Evolutionary conservation across 371 early-diverging fungal species (phyloP).

Genomic region (Haplosporangium sp.): DNA sequence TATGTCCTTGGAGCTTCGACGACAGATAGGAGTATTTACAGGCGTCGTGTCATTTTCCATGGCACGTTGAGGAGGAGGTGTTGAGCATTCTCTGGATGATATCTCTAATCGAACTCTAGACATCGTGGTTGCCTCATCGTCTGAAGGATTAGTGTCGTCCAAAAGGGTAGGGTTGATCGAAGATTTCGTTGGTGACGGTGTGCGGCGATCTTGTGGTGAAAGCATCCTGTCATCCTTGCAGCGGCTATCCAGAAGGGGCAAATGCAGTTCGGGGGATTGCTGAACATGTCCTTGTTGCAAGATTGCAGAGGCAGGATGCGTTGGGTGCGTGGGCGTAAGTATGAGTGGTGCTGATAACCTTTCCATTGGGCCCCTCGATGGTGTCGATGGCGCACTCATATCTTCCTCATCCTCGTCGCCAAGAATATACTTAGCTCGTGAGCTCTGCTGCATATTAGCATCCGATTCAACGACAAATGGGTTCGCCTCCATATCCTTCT

Average conservation of each 20-base stretch:
- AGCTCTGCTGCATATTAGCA: neutral
- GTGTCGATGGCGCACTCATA: conserved; percentile 6
- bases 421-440: neutral
- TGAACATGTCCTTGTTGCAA: neutral
- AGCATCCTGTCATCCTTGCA: neutral
- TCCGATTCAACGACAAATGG: too few relatives aligned
- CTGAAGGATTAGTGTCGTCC: conserved; percentile 6
- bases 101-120: neutral
- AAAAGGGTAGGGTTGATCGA: neutral
- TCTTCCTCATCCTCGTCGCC: conserved; percentile 8
- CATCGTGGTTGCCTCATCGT: neutral
- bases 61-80: neutral
- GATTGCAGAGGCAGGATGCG: neutral
- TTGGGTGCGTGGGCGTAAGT: neutral
- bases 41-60: conserved; percentile 2
- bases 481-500: too few relatives aligned
- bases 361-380: neutral
- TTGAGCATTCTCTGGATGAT: neutral
- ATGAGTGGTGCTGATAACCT: neutral
- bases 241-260: neutral
- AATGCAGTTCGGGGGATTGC: neutral
- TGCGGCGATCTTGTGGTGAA: neutral
- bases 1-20: conserved; percentile 6
- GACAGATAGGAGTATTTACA: conserved; percentile 33
- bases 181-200: neutral